Evolutionary conservation across 306 rosid genomes (phyloP), one percentile per base, ranked within the genome.

Genomic region (Cotoneaster glaucophyllus): DNA sequence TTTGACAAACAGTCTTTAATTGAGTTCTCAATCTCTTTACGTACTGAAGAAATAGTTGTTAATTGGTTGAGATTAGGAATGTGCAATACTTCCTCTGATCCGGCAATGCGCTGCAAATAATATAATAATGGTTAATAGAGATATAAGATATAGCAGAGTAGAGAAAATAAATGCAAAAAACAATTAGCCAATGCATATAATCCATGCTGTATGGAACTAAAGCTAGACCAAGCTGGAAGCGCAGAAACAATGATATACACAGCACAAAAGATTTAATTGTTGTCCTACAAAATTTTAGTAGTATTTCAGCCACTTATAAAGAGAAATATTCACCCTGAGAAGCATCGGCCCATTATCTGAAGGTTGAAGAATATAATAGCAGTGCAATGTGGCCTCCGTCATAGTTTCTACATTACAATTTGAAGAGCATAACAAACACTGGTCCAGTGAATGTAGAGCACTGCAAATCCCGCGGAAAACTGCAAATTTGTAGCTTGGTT

Each of bases 271-370:
- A 28, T 28, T 28, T n/a, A 71, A 13, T 3, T 21, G 24, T 6
- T 11, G 8, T 28, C 29, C 29, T 28, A 28, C 29, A 28, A 28
- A 28, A 53, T 52, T 17, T 70, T 4, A 26, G 50, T 70, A 28
- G 73, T 57, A 69, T 41, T 63, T 39, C 73, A 81, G 34, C 18
- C 6, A 50, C 76, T 62, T 66, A 19, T 66, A 19, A 66, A 11
- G 31, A 65, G 24, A 67, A 66, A 68, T 71, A 77, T 82, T 86
- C 73, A 91, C 93, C 84, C 92, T 86, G 76, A 91, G 82, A 69
- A 87, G 92, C 93, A 91, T 87, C 71, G 91, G 84, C 74, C 95
- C 97, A 2, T 77, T 84, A 73, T 75, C 77, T 67, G 95, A 91
- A 56, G 97, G 86, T 78, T 82, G 91, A 64, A 91, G 87, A 73